Conservation (phyloP, 2,329 filamentous ascomycete genomes). For the Lecanoromycetidae sp. region DNA sequence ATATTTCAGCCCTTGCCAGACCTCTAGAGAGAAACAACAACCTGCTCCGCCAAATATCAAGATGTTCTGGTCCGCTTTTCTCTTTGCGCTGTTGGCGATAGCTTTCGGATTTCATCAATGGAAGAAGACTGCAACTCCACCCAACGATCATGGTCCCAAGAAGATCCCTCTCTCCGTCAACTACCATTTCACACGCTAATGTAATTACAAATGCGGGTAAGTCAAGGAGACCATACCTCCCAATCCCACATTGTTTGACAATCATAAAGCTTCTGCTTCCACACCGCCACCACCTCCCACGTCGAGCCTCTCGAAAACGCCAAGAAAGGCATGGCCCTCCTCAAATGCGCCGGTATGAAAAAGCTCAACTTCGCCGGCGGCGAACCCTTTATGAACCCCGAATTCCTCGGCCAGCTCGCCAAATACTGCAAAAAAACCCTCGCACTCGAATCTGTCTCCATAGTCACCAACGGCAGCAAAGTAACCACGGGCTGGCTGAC, state of each 20-base stretch:
- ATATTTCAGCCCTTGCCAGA: too few relatives aligned
- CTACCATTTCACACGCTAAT: slow-evolving; percentile 13
- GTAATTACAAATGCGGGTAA: slow-evolving; percentile 11
- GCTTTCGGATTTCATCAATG: not conserved
- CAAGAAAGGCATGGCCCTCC: slow-evolving; percentile 34
- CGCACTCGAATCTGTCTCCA: slow-evolving; percentile 39
- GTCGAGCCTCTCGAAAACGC: slow-evolving; percentile 31
- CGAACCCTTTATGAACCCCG: slow-evolving; percentile 42
- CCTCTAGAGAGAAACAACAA: too few relatives aligned
- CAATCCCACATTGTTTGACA: not conserved
- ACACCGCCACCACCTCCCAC: slow-evolving; percentile 40
- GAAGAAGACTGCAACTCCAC: not conserved
- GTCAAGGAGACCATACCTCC: not conserved
- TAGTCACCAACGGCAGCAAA: slow-evolving; percentile 43
- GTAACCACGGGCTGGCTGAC: slow-evolving; percentile 35
- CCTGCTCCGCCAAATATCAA: too few relatives aligned
- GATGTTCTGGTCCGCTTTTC: too few relatives aligned
- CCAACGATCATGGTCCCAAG: not conserved
- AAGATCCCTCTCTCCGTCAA: slow-evolving; percentile 14
- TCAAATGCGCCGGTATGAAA: slow-evolving; percentile 40
- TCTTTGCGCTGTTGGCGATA: not conserved
- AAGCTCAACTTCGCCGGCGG: slow-evolving; percentile 47
- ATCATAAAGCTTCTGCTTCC: slow-evolving; percentile 41
- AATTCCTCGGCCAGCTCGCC: slow-evolving; percentile 33
- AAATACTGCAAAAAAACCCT: slow-evolving; percentile 40